Evolutionary conservation across 176 grass and related monocot genomes (phyloP).

Genomic region (Oryza coarctata): DNA sequence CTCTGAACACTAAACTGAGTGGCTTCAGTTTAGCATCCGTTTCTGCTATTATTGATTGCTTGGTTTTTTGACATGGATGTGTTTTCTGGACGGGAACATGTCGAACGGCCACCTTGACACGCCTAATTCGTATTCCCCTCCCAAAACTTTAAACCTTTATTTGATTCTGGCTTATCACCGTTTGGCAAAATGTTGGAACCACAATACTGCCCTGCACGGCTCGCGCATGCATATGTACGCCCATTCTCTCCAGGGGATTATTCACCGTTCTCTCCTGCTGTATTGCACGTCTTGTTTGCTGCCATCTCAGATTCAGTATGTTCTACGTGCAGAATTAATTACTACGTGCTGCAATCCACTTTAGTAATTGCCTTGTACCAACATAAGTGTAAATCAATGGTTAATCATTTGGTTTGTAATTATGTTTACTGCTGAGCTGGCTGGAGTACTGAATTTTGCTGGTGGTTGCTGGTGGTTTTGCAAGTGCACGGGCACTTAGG

Average conservation of each 20-base stretch:
- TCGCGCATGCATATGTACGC: conserved; percentile 9
- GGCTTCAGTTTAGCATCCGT: not conserved
- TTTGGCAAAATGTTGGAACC: not conserved
- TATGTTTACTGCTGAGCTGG: no score
- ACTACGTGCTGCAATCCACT: not conserved
- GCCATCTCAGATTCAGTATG: not conserved
- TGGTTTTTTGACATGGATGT: not conserved
- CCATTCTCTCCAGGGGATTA: not conserved
- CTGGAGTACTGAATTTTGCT: no score
- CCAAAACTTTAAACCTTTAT: not conserved
- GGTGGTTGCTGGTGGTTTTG: not conserved
- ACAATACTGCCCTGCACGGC: not conserved
- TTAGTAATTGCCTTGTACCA: not conserved
- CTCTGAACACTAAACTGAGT: not conserved
- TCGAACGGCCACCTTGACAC: not conserved
- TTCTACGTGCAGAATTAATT: not conserved
- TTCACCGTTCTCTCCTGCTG: not conserved
- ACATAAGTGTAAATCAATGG: not conserved
- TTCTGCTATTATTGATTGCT: not conserved
- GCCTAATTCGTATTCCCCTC: not conserved
- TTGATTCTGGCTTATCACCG: not conserved
- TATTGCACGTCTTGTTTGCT: not conserved
- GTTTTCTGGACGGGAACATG: not conserved
- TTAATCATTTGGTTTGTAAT: not conserved
- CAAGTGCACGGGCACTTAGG: conserved; percentile 62